Percentiles rank a stretch among this genome's conserved stretches.
Evolutionary conservation across 345 rosid species (phyloP).

Genomic region (Boechera retrofracta): DNA sequence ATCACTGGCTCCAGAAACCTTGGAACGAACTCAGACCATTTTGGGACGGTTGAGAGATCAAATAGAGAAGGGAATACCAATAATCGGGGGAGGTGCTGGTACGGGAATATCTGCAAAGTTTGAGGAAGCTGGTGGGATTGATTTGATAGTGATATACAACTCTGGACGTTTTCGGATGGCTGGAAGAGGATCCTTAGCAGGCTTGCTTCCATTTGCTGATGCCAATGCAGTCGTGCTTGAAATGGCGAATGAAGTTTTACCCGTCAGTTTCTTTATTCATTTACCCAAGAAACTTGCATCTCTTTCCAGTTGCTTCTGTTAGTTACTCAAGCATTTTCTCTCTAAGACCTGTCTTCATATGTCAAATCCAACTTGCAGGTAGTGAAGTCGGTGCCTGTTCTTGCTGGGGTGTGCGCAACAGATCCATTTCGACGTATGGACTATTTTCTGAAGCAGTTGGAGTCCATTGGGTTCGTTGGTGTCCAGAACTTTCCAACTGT

Average conservation of each 20-base stretch:
- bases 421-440: constrained; percentile 95
- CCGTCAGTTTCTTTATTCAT: constrained; percentile 58
- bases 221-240: constrained; percentile 89
- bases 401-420: constrained; percentile 94
- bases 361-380: constrained; percentile 55
- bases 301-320: constrained; percentile 7
- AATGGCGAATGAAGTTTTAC: constrained; percentile 94
- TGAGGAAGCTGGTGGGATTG: constrained; percentile 98
- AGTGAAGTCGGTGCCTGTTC: constrained; percentile 84
- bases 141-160: constrained; percentile 83
- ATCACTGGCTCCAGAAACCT: constrained; percentile 62
- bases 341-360: constrained; percentile 4
- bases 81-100: constrained; percentile 98
- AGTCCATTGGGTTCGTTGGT: constrained; percentile 85
- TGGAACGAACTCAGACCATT: constrained; percentile 67
- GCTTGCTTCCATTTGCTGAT: constrained; percentile 92
- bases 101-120: constrained; percentile 98
- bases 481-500: constrained; percentile 98
- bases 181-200: constrained; percentile 96
- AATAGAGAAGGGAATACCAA: constrained; percentile 70
- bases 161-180: constrained; percentile 99
- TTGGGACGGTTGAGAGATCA: constrained; percentile 71
- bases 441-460: constrained; percentile 81
- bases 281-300: constrained; percentile 20
- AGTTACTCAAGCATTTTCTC: constrained; percentile 5